Evolutionary conservation across 441 rosid species (phyloP), one percentile per base, ranked within the genome.

Genomic region (Croton setiger): DNA sequence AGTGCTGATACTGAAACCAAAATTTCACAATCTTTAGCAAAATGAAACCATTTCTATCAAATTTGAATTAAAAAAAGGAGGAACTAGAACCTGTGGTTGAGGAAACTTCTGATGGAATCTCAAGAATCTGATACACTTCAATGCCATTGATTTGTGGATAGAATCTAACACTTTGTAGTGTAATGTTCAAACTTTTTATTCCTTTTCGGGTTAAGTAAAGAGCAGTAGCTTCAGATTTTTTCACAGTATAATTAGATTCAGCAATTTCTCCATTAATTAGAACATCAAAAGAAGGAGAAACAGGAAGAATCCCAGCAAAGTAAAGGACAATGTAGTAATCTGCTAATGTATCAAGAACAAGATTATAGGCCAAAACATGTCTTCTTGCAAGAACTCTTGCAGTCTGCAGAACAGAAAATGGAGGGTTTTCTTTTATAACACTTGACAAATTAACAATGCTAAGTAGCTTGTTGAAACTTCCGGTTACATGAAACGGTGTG

Each of bases 281-380:
- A 11, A 91, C 82, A 76, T 69, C 82, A 41, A 93, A 91, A 67
- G 95, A 85, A 39, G 96, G 85, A 27, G 95, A 84, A 11, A 85
- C 80, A 5, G 93, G 89, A 73, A 88, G 85, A 77, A 93, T 85
- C 76, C 93, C 95, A 9, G 91, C 88, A 45, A 93, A 93, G 76
- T 91, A 89, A 72, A 93, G 96, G 70, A 88, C 71, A 48, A 86
- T 75, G 68, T 83, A 87, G 84, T 86, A 89, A 82, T 89, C 83
- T 35, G 87, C 88, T 1, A 47, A 67, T 15, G 66, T 63, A 66
- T 83, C 74, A 7, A 91, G 81, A 63, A 83, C 76, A 68, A 93
- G 79, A 10, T 69, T 72, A 60, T 89, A 93, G 20, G 91, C 81
- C 59, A 93, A 77, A 65, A 75, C 78, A 60, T 84, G 79, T 66